A percentile compares a stretch with the other conserved stretches of the same genome.
Evolutionary conservation across 1,284 basidiomycete genomes (phyloP).

Genomic region (Irpex rosettiformis): DNA sequence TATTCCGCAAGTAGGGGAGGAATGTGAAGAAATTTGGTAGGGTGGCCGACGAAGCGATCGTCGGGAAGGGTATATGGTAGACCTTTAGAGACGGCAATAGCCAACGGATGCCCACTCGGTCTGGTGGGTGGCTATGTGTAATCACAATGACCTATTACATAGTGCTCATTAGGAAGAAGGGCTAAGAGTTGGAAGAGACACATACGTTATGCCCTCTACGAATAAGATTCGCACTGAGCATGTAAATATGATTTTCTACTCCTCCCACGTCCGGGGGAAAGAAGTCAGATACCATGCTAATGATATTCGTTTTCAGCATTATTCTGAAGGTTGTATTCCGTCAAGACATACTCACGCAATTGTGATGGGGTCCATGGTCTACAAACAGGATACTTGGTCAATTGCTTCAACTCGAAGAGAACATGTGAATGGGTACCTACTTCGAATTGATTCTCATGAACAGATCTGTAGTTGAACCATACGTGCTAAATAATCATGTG

Average conservation of each 20-base stretch:
- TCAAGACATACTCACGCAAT: constrained; percentile 6
- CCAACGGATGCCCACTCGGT: constrained; percentile 88
- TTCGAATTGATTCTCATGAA: too few relatives aligned
- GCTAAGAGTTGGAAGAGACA: too few relatives aligned
- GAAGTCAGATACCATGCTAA: constrained; percentile 97
- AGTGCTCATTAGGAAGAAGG: too few relatives aligned
- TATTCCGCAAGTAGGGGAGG: constrained; percentile 87
- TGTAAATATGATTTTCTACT: constrained; percentile 96
- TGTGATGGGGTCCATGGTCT: constrained; percentile 4
- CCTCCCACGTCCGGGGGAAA: constrained; percentile 95
- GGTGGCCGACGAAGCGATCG: constrained; percentile 88
- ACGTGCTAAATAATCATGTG: too few relatives aligned
- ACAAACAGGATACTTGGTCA: too few relatives aligned
- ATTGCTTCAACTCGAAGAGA: too few relatives aligned
- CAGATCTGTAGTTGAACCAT: too few relatives aligned
- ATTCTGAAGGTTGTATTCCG: background rate
- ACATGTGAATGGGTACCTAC: too few relatives aligned
- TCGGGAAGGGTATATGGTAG: constrained; percentile 89
- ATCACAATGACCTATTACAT: constrained; percentile 90
- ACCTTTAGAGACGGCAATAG: constrained; percentile 86
- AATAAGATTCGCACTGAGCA: constrained; percentile 83
- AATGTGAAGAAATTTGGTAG: constrained; percentile 94
- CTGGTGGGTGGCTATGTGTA: constrained; percentile 86
- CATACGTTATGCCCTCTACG: constrained; percentile 81
- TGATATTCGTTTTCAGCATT: constrained; percentile 41